A percentile compares a stretch with the other conserved stretches of the same genome.
phyloP scores from a whole-genome alignment of 352 stramenopile genomes.

The Globisporangium nagaii region DNA sequence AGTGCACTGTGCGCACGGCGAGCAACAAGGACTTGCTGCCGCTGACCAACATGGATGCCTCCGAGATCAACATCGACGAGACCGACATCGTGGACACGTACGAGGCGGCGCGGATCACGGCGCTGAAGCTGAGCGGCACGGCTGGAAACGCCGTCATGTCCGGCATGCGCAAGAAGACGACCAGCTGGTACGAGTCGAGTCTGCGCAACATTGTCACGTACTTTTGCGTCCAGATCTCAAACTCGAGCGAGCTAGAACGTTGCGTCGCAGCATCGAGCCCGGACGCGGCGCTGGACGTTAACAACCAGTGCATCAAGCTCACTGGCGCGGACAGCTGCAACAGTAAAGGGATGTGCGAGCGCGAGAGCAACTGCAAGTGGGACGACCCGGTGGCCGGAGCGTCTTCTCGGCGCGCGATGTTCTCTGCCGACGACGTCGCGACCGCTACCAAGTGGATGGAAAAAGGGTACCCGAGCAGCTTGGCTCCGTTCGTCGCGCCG shows the following conservation, averaged over 20 bases:
- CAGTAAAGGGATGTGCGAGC: conserved; percentile 57
- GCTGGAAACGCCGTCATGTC: conserved; percentile 63
- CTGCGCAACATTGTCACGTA: conserved; percentile 65
- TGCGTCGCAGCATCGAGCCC: conserved; percentile 46
- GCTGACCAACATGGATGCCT: conserved; percentile 38
- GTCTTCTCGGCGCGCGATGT: conserved; percentile 41
- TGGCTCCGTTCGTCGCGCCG: conserved; percentile 62
- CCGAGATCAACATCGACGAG: conserved; percentile 61
- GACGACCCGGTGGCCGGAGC: conserved; percentile 43
- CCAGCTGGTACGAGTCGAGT: conserved; percentile 62
- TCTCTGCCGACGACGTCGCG: conserved; percentile 45
- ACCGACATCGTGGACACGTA: conserved; percentile 55
- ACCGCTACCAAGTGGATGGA: conserved; percentile 62
- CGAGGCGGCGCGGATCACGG: conserved; percentile 57
- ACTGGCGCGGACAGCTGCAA: conserved; percentile 44
- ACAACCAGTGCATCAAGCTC: conserved; percentile 50
- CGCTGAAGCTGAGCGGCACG: conserved; percentile 54
- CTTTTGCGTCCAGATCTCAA: conserved; percentile 55
- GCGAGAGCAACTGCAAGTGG: conserved; percentile 80
- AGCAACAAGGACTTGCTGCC: conserved; percentile 56
- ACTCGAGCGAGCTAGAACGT: conserved; percentile 37
- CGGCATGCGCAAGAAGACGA: conserved; percentile 63
- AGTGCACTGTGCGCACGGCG: conserved; percentile 42
- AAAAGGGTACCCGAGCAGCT: conserved; percentile 55
- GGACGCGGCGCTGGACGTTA: conserved; percentile 42